Conservation (phyloP, 805 yeast genomes). For the Sugiyamaella qingdaonensis region DNA sequence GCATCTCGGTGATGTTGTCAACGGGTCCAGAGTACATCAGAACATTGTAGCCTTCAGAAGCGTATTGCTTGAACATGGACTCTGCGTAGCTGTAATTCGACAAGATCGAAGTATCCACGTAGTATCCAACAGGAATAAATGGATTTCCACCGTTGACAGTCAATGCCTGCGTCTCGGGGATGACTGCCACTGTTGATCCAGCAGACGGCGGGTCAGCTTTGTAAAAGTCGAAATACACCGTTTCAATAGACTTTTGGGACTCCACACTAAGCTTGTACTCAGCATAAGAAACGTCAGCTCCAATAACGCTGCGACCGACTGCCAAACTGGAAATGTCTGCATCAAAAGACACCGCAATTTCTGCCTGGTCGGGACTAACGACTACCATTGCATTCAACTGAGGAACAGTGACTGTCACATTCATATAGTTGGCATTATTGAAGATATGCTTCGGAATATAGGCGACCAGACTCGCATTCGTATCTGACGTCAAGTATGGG, state of each 20-base stretch:
- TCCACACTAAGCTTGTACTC: slow-evolving; percentile 1
- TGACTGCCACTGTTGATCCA: slow-evolving; percentile 4
- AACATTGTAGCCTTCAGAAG: slow-evolving; percentile 15
- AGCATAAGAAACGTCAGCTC: slow-evolving; percentile 8
- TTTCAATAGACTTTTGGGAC: slow-evolving; percentile 4
- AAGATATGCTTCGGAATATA: slow-evolving; percentile 8
- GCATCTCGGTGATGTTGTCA: slow-evolving; percentile 8
- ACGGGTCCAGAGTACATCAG: slow-evolving; percentile 13
- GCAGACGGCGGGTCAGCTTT: slow-evolving; percentile 6
- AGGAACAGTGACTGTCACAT: slow-evolving; percentile 11
- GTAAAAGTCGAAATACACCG: slow-evolving; percentile 10
- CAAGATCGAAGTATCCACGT: slow-evolving; percentile 7
- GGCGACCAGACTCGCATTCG: slow-evolving; percentile 8
- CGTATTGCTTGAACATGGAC: slow-evolving; percentile 3
- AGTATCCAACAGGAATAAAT: slow-evolving; percentile 14
- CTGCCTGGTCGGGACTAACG: slow-evolving; percentile 9
- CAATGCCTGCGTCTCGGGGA: slow-evolving; percentile 2
- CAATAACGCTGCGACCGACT: slow-evolving; percentile 5
- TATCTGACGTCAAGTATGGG: slow-evolving; percentile 8
- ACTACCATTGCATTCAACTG: slow-evolving; percentile 3
- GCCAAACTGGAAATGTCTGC: slow-evolving; percentile 8
- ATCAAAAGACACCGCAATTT: slow-evolving; percentile 7
- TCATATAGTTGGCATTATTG: slow-evolving; percentile 1
- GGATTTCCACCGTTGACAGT: slow-evolving; percentile 5
- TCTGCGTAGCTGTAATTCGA: slow-evolving; percentile 5